These are phyloP conservation scores for Mucor sp. DNA, from an alignment of 371 early-diverging fungal genomes.

Conservation along the genomic window DNA sequence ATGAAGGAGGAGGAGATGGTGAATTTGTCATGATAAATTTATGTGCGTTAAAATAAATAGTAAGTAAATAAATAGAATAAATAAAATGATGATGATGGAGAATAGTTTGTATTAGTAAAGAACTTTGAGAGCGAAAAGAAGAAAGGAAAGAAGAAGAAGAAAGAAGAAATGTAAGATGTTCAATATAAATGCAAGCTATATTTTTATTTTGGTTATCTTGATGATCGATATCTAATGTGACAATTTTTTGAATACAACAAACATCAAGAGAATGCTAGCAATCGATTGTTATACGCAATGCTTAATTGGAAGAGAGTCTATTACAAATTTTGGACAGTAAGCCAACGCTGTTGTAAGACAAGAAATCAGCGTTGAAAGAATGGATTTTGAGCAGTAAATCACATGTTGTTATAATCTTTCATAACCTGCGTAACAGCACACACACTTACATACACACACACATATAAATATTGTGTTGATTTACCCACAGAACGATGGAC, in stretches of 20 bases:
- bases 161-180: not conserved
- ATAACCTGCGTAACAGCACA: constrained; percentile 7
- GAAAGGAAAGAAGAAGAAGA: not conserved
- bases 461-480: not conserved
- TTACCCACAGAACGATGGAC: constrained; percentile 5
- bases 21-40: not conserved
- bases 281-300: not conserved
- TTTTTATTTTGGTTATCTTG: not conserved
- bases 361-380: not conserved
- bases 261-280: constrained; percentile 1
- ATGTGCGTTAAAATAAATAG: not conserved
- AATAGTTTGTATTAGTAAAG: not conserved
- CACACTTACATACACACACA: not conserved
- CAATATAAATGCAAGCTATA: not conserved
- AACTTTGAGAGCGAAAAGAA: not conserved
- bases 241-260: not conserved
- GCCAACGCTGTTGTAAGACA: not conserved
- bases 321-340: not conserved
- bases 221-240: constrained; percentile 2
- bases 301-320: not conserved
- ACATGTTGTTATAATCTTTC: not conserved
- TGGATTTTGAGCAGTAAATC: not conserved
- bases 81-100: not conserved
- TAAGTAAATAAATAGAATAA: not conserved
- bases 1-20: not conserved